Conservation (phyloP, 2,329 filamentous ascomycete species). For the Claviceps sp. region DNA sequence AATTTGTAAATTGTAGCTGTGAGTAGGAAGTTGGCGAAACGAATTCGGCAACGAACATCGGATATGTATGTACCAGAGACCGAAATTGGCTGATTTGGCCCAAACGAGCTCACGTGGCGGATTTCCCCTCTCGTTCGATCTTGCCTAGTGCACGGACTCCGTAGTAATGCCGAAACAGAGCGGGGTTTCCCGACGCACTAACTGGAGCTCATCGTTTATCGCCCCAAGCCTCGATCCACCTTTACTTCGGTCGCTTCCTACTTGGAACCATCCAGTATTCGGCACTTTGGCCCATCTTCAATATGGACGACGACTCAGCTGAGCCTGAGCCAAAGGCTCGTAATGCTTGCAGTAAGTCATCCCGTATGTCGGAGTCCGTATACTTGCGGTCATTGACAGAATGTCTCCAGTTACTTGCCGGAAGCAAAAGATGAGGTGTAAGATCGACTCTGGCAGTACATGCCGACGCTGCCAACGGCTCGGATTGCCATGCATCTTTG, state of each 20-base stretch:
- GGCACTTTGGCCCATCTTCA: neutral
- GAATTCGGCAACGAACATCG: too few species aligned
- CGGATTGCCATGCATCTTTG: conserved; percentile 25
- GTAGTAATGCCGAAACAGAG: neutral
- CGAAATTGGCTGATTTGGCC: conserved; percentile 10
- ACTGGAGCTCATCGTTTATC: neutral
- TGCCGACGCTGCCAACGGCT: conserved; percentile 21
- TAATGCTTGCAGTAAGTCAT: conserved; percentile 3
- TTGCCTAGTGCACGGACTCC: neutral
- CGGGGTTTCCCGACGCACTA: neutral
- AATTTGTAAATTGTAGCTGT: too few species aligned
- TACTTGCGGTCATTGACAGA: neutral
- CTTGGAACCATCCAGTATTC: neutral
- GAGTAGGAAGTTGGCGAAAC: too few species aligned
- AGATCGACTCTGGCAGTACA: conserved; percentile 19
- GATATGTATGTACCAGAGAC: too few species aligned
- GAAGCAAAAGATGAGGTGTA: conserved; percentile 24
- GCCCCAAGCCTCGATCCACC: neutral
- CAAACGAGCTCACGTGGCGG: neutral
- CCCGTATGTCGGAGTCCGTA: neutral
- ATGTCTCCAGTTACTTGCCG: conserved; percentile 14
- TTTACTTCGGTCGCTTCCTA: neutral
- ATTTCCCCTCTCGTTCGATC: neutral
- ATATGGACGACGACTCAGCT: conserved; percentile 2
- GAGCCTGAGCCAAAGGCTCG: conserved; percentile 3